phyloP scores from a whole-genome alignment of 2,329 filamentous ascomycete species.

The Pezicula carpinea region DNA sequence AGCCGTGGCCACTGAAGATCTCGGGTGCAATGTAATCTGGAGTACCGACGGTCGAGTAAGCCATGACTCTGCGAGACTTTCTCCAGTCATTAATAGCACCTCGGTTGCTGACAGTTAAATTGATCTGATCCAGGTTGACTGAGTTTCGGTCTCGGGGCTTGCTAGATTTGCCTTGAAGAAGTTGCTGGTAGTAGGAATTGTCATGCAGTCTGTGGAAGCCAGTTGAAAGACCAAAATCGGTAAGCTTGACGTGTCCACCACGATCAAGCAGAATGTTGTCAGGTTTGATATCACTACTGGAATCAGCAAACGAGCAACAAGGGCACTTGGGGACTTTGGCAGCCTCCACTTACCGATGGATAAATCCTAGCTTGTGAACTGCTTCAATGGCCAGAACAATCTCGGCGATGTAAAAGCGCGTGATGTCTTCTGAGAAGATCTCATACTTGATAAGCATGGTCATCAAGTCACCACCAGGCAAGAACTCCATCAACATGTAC shows the following conservation, averaged over 20 bases:
- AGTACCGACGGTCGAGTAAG: slow-evolving; percentile 96
- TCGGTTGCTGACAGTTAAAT: slow-evolving; percentile 95
- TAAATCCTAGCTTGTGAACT: slow-evolving; percentile 95
- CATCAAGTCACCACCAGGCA: slow-evolving; percentile 97
- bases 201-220: slow-evolving; percentile 98
- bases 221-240: slow-evolving; percentile 95
- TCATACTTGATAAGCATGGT: slow-evolving; percentile 99
- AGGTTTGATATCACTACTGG: slow-evolving; percentile 89
- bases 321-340: neutral
- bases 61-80: slow-evolving; percentile 90
- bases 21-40: slow-evolving; percentile 98
- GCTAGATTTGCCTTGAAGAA: slow-evolving; percentile 73
- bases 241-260: slow-evolving; percentile 95
- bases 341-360: slow-evolving; percentile 71
- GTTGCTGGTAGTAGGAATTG: slow-evolving; percentile 96
- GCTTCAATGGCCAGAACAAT: slow-evolving; percentile 98
- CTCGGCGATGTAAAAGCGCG: slow-evolving; percentile 98
- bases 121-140: slow-evolving; percentile 95
- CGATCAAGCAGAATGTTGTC: slow-evolving; percentile 97
- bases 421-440: slow-evolving; percentile 98
- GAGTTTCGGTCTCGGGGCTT: slow-evolving; percentile 81
- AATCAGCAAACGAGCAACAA: slow-evolving; percentile 1
- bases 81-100: slow-evolving; percentile 98
- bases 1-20: slow-evolving; percentile 94
- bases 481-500: slow-evolving; percentile 99